These are phyloP conservation scores for Calonectria honghensis DNA, from an alignment of 2,329 filamentous ascomycete genomes.

Conservation along the genomic window DNA sequence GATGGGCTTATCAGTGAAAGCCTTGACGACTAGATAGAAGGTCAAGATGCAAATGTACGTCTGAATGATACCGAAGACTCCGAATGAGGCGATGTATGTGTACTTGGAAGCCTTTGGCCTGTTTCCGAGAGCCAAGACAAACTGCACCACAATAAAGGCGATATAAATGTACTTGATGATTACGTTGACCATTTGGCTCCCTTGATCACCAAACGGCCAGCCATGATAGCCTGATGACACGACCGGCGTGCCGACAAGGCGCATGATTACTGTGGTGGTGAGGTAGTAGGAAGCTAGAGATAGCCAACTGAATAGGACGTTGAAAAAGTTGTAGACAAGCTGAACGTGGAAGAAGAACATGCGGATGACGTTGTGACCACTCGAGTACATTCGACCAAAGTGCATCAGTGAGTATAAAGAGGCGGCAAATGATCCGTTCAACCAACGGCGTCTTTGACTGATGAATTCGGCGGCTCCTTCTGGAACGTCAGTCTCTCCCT, in stretches of 20 bases:
- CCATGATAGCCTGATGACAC: constrained; percentile 16
- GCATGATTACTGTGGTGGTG: constrained; percentile 20
- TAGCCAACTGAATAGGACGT: constrained; percentile 23
- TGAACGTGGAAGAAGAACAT: constrained; percentile 30
- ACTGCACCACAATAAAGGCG: constrained; percentile 21
- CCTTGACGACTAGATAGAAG: constrained; percentile 16
- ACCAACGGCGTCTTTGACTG: constrained; percentile 21
- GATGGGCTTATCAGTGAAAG: constrained; percentile 7
- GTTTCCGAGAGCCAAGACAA: constrained; percentile 31
- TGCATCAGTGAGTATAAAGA: constrained; percentile 22
- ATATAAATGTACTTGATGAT: constrained; percentile 24
- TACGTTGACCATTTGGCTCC: constrained; percentile 20
- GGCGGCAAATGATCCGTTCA: constrained; percentile 21
- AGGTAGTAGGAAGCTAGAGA: constrained; percentile 18
- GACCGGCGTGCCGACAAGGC: constrained; percentile 21
- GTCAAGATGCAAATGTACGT: constrained; percentile 19
- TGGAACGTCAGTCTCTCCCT: constrained; percentile 25
- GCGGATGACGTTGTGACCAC: constrained; percentile 15
- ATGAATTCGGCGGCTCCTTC: constrained; percentile 21
- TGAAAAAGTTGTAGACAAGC: constrained; percentile 25
- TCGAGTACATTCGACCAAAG: constrained; percentile 20
- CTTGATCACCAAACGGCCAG: constrained; percentile 18
- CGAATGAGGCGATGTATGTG: constrained; percentile 26
- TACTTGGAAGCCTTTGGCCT: constrained; percentile 29
- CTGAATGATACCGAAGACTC: constrained; percentile 26